Percentiles rank a stretch among this genome's conserved stretches.
These are phyloP conservation scores for Gorgonomyces haynaldii DNA, from an alignment of 192 early-diverging fungal species.

Conservation along the genomic window DNA sequence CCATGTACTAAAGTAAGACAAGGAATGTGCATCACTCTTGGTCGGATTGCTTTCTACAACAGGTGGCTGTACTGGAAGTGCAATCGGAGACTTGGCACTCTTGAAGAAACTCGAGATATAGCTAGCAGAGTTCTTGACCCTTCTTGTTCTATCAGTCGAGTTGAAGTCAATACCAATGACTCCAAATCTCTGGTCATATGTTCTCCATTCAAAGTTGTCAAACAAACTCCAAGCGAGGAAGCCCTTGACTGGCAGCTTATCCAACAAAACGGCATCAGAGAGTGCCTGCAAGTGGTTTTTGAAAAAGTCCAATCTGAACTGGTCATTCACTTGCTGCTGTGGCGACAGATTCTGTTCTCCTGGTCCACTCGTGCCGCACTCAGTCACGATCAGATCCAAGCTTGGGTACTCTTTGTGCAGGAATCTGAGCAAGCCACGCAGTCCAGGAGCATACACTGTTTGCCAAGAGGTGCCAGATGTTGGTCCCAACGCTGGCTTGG, in stretches of 20 bases:
- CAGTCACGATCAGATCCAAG: slow-evolving; percentile 3
- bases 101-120: not conserved
- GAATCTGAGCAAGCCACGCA: not conserved
- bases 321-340: slow-evolving; percentile 6
- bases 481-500: not conserved
- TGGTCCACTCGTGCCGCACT: slow-evolving; percentile 4
- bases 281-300: not conserved
- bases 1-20: too few species aligned
- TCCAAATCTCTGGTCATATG: slow-evolving; percentile 3
- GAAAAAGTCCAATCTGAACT: slow-evolving; percentile 2
- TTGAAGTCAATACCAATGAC: slow-evolving; percentile 6
- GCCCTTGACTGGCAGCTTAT: slow-evolving; percentile 3
- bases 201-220: slow-evolving; percentile 9
- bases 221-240: slow-evolving; percentile 9
- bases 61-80: too few species aligned
- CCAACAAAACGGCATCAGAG: not conserved
- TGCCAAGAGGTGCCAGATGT: not conserved
- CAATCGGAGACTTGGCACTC: not conserved
- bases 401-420: not conserved
- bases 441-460: not conserved
- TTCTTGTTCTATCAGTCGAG: not conserved
- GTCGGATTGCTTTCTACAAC: too few species aligned
- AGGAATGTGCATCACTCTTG: too few species aligned
- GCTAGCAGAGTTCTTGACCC: not conserved
- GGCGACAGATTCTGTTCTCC: not conserved